Percentiles rank a stretch among this genome's conserved stretches.
Evolutionary conservation across 805 yeast species (phyloP).

Genomic region (Candida takata): DNA sequence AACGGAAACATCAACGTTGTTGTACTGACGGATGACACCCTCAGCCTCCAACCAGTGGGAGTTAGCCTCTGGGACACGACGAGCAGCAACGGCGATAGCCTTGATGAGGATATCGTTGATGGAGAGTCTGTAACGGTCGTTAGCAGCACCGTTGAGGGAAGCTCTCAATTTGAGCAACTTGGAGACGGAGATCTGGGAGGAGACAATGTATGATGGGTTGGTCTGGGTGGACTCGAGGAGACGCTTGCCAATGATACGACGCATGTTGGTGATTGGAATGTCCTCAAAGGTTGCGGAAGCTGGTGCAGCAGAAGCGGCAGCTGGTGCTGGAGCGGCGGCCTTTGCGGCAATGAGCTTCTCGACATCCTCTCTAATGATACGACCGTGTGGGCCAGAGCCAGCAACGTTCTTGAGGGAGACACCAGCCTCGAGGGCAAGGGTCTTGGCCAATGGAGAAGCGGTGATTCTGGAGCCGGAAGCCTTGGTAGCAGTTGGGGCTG

Average conservation of each 20-base stretch:
- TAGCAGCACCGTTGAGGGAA: constrained; percentile 76
- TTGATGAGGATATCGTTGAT: constrained; percentile 92
- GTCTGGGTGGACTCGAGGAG: constrained; percentile 77
- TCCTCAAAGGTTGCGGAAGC: constrained; percentile 64
- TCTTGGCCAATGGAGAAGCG: constrained; percentile 95
- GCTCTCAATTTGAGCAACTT: constrained; percentile 89
- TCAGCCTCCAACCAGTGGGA: constrained; percentile 87
- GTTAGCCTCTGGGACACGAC: constrained; percentile 89
- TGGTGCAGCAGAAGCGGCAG: constrained; percentile 32
- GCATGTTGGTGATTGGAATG: constrained; percentile 83
- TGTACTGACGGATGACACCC: constrained; percentile 87
- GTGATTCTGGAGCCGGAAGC: constrained; percentile 59
- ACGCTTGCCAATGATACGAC: constrained; percentile 89
- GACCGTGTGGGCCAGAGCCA: constrained; percentile 94
- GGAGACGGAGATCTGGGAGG: constrained; percentile 78
- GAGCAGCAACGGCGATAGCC: constrained; percentile 87
- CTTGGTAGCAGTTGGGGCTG: constrained; percentile 29
- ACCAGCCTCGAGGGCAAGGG: constrained; percentile 88
- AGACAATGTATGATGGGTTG: constrained; percentile 89
- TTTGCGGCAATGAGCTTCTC: constrained; percentile 52
- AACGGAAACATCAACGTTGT: constrained; percentile 90
- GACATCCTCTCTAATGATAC: constrained; percentile 87
- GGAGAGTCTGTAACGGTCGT: constrained; percentile 84
- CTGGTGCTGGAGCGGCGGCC: constrained; percentile 36
- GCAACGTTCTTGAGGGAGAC: constrained; percentile 73